Conservation (phyloP, 306 rosid species). For the Castanopsis chinensis region DNA sequence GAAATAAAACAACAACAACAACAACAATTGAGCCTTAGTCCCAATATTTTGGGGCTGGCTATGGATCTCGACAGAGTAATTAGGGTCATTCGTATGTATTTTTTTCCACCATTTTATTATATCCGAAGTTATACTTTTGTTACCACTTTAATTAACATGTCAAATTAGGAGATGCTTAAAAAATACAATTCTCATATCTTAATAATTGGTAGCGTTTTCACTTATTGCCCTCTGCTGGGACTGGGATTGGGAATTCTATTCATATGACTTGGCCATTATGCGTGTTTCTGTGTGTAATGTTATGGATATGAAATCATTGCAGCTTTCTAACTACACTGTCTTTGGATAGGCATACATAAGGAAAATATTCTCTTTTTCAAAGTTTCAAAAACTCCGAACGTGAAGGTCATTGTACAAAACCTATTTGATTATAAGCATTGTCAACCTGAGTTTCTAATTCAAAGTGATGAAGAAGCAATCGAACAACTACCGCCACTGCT, state of each 20-base stretch:
- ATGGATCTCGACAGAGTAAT: too few relatives aligned
- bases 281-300: neutral
- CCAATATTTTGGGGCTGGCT: too few relatives aligned
- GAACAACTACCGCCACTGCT: slow-evolving; percentile 32
- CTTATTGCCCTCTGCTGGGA: neutral
- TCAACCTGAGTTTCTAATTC: slow-evolving; percentile 32
- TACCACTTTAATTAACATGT: too few relatives aligned
- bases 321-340: slow-evolving; percentile 3
- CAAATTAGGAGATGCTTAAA: too few relatives aligned
- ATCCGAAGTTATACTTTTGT: too few relatives aligned
- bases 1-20: neutral
- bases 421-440: slow-evolving; percentile 32
- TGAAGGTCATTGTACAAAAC: slow-evolving; percentile 35
- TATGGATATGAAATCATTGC: neutral
- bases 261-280: neutral
- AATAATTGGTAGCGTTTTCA: neutral
- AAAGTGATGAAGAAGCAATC: slow-evolving; percentile 25
- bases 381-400: slow-evolving; percentile 34
- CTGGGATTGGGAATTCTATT: neutral
- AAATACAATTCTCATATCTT: neutral
- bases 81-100: too few relatives aligned
- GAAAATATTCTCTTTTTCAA: slow-evolving; percentile 45
- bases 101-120: too few relatives aligned
- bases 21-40: too few relatives aligned
- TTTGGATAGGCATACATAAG: slow-evolving; percentile 44